These are phyloP conservation scores for Lepidium aucheri DNA, from an alignment of 345 rosid species.

Conservation along the genomic window DNA sequence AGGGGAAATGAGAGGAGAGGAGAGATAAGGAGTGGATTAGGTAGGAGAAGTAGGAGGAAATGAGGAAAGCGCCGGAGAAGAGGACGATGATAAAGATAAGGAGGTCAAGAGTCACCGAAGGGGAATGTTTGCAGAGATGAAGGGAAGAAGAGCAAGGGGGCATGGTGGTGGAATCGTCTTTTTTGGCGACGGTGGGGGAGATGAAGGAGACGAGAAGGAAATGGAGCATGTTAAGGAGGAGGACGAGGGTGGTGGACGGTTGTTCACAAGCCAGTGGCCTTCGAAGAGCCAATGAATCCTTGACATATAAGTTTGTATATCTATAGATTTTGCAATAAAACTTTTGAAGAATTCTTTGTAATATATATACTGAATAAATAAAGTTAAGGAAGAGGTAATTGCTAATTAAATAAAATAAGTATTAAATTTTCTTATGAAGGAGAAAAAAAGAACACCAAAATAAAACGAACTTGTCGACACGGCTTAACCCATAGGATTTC, in stretches of 20 bases:
- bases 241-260: conserved; percentile 3
- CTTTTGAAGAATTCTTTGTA: neutral
- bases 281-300: neutral
- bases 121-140: conserved; percentile 66
- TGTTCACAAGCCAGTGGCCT: neutral
- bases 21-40: conserved; percentile 68
- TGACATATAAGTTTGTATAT: neutral
- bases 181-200: neutral
- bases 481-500: neutral
- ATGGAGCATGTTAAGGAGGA: conserved; percentile 42
- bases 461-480: neutral
- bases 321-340: neutral
- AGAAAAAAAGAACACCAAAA: no score
- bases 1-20: conserved; percentile 49
- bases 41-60: conserved; percentile 79
- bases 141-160: conserved; percentile 27
- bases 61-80: conserved; percentile 65
- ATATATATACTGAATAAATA: neutral
- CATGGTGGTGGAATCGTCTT: conserved; percentile 24
- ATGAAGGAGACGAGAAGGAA: conserved; percentile 29
- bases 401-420: neutral
- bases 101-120: conserved; percentile 81
- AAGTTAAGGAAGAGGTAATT: neutral
- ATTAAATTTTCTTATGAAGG: no score
- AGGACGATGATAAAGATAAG: conserved; percentile 68